Evolutionary conservation across 1,284 basidiomycete genomes (phyloP), one percentile per base, ranked within the genome.

Genomic region (Sporisorium reilianum): DNA sequence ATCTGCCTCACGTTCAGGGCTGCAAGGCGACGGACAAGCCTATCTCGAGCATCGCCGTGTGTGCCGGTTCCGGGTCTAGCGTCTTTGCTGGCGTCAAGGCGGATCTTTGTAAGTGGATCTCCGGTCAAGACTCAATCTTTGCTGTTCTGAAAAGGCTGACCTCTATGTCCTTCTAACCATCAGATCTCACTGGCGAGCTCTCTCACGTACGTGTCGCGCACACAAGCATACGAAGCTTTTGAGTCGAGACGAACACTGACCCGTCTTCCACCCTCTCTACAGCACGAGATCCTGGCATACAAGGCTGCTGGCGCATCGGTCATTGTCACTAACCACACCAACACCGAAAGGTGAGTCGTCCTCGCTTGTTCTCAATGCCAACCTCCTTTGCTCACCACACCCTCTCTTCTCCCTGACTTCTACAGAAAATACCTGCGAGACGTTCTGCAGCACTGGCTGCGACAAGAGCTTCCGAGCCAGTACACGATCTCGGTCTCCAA

Each of bases 261-360:
- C 18, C 3, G 28, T 20, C 11, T 28, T 30, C 46, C 9, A 12
- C 46, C 7, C 28, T 10, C 16, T 16, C 44, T 14, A 20, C 72
- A 83, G 71, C 83, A 84, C 64, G 83, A 84, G 46, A 48, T 81
- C n/a, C 67, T 84, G 23, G 78, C 82, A 1, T 68, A 76, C 55
- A 80, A 77, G 18, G 79, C 79, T 26, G 53, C 67, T 9, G 82
- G 81, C n/a, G 55, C 76, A 34, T 79, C 76, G 16, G 82, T 84
- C 30, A 75, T 84, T 34, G 62, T 83, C 22, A 68, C 80, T 14
- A 79, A 82, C 49, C 83, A 84, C 59, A 77, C 80, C 51, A 83
- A 83, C 69, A 79, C 77, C 5, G 83, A 84, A 63, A 66, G 82
- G 51, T 75, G 44, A 54, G 64, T 46, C 11, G 20, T 9, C 20